These are phyloP conservation scores for Crotalaria pallida DNA, from an alignment of 306 rosid genomes.

Conservation along the genomic window DNA sequence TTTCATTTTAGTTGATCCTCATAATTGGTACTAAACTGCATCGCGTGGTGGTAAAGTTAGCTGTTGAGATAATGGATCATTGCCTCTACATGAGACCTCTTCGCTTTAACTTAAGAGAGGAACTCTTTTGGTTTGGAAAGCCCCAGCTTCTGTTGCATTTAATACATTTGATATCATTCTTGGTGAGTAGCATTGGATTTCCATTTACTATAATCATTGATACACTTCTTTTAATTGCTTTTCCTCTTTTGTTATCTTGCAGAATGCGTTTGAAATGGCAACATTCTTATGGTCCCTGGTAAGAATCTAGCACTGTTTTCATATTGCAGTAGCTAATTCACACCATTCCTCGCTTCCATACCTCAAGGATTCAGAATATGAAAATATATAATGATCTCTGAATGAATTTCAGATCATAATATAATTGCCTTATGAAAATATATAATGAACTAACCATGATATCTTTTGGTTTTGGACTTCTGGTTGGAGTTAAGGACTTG, in stretches of 20 bases:
- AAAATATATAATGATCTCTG: background rate
- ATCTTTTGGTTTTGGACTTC: background rate
- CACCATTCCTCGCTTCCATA: background rate
- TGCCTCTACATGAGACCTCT: constrained; percentile 28
- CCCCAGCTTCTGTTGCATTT: constrained; percentile 67
- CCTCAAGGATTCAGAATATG: background rate
- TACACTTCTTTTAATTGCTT: background rate
- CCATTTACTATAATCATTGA: background rate
- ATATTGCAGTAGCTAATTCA: background rate
- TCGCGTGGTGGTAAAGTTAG: constrained; percentile 80
- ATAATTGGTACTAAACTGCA: constrained; percentile 80
- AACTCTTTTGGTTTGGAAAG: constrained; percentile 89
- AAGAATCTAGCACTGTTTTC: constrained; percentile 32
- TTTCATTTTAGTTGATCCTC: constrained; percentile 58
- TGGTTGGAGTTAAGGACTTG: background rate
- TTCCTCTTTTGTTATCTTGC: constrained; percentile 20
- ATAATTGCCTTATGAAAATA: background rate
- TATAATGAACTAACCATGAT: background rate
- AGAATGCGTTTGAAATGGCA: constrained; percentile 98
- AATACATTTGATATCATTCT: constrained; percentile 78
- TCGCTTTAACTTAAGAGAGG: constrained; percentile 66
- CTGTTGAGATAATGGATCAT: constrained; percentile 66
- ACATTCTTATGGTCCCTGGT: constrained; percentile 90
- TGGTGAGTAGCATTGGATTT: constrained; percentile 35
- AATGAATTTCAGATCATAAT: background rate